phyloP scores from a whole-genome alignment of 2,329 filamentous ascomycete genomes.

The Nigrospora osmanthi region DNA sequence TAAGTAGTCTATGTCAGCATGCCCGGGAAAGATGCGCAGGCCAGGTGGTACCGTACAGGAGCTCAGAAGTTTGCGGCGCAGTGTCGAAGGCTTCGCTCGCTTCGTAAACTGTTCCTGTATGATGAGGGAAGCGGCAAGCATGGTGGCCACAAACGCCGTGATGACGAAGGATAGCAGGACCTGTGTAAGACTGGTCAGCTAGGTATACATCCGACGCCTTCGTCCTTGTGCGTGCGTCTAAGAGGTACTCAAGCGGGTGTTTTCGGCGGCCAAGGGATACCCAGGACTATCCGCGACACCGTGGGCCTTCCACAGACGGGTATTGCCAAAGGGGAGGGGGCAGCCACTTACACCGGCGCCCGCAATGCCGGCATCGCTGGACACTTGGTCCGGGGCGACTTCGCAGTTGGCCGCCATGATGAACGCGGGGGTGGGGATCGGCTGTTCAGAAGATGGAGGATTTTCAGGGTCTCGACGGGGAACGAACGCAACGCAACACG shows the following conservation, averaged over 20 bases:
- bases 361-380: slow-evolving; percentile 41
- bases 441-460: too few relatives aligned
- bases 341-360: slow-evolving; percentile 36
- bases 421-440: not conserved
- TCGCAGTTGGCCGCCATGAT: slow-evolving; percentile 26
- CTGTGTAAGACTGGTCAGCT: slow-evolving; percentile 19
- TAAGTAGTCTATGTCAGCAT: slow-evolving; percentile 11
- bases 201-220: not conserved
- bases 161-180: slow-evolving; percentile 60
- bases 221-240: not conserved
- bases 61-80: slow-evolving; percentile 56
- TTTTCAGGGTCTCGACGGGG: too few relatives aligned
- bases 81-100: slow-evolving; percentile 37
- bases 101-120: slow-evolving; percentile 34
- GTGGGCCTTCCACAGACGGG: too few relatives aligned
- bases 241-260: not conserved
- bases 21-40: too few relatives aligned
- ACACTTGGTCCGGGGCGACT: slow-evolving; percentile 24
- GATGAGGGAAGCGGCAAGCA: slow-evolving; percentile 48
- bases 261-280: too few relatives aligned
- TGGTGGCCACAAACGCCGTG: slow-evolving; percentile 49
- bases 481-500: too few relatives aligned
- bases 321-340: not conserved
- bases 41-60: not conserved
- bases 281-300: not conserved